A percentile compares a stretch with the other conserved stretches of the same genome.
phyloP scores from a whole-genome alignment of 805 yeast genomes.

The Cyberlindnera xishuangbannaensis region DNA sequence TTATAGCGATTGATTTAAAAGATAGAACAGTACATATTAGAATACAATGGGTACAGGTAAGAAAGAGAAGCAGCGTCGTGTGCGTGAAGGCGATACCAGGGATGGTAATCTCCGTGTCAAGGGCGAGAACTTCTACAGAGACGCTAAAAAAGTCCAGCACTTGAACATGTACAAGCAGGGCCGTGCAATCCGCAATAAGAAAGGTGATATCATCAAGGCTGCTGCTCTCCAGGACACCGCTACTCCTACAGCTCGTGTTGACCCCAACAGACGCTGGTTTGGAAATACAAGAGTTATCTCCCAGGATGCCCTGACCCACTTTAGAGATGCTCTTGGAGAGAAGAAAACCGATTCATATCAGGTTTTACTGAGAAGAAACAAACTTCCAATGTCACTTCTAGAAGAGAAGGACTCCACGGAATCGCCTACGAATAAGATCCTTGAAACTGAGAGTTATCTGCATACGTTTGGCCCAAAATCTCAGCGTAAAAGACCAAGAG shows the following conservation, averaged over 20 bases:
- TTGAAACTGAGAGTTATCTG: conserved; percentile 82
- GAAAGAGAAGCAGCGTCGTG: conserved; percentile 84
- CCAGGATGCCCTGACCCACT: conserved; percentile 91
- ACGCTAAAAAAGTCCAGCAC: conserved; percentile 86
- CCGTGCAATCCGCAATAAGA: conserved; percentile 76
- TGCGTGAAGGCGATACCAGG: conserved; percentile 71
- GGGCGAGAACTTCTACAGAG: conserved; percentile 95
- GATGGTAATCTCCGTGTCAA: conserved; percentile 91
- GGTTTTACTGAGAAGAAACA: conserved; percentile 81
- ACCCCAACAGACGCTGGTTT: conserved; percentile 96
- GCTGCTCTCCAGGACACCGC: conserved; percentile 86
- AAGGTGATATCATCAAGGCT: conserved; percentile 82
- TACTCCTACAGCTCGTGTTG: conserved; percentile 86
- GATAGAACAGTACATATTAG: too few species aligned
- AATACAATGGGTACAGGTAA: conserved; percentile 81
- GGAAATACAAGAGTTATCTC: conserved; percentile 97
- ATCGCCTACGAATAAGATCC: conserved; percentile 70
- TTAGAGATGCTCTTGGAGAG: conserved; percentile 89
- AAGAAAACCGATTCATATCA: conserved; percentile 79
- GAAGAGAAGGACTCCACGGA: conserved; percentile 79
- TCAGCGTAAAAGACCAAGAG: conserved; percentile 86
- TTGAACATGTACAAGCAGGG: conserved; percentile 93
- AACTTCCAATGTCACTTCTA: conserved; percentile 89
- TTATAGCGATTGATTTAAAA: too few species aligned
- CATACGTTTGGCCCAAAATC: conserved; percentile 92